phyloP scores from a whole-genome alignment of 345 rosid genomes.

The Murraya koenigii region DNA sequence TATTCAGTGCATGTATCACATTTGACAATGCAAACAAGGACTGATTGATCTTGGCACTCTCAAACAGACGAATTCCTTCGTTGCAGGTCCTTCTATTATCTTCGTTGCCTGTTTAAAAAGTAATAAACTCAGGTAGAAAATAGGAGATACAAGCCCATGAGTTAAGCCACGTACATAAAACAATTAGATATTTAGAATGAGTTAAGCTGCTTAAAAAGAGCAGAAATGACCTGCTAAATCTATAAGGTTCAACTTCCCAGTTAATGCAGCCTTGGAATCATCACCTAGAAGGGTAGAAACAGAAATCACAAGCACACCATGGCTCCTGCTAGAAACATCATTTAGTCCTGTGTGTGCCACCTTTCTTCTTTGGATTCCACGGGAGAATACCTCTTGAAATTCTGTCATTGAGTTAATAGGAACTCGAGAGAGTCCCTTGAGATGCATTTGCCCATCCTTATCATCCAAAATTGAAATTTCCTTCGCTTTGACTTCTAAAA shows the following conservation, averaged over 20 bases:
- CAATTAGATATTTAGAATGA: neutral
- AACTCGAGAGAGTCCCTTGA: constrained; percentile 68
- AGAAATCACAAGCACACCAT: constrained; percentile 76
- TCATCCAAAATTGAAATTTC: constrained; percentile 70
- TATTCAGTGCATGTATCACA: constrained; percentile 86
- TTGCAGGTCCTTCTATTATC: constrained; percentile 86
- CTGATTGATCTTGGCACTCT: constrained; percentile 87
- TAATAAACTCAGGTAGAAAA: neutral
- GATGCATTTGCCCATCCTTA: constrained; percentile 72
- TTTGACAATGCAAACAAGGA: constrained; percentile 87
- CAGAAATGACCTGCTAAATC: constrained; percentile 74
- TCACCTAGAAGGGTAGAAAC: constrained; percentile 41
- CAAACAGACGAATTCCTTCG: constrained; percentile 81
- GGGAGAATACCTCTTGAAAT: constrained; percentile 50
- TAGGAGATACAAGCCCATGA: neutral
- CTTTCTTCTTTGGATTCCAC: constrained; percentile 68
- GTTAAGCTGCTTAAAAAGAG: neutral
- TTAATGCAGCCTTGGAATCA: constrained; percentile 33
- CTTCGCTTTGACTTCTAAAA: constrained; percentile 47
- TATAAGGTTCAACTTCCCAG: constrained; percentile 86
- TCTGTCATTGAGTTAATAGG: constrained; percentile 54
- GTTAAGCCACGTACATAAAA: neutral
- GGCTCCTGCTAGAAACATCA: constrained; percentile 93
- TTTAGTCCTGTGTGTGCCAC: constrained; percentile 81
- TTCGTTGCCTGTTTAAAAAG: constrained; percentile 62